Evolutionary conservation across 1,139 yeast species (phyloP).

Genomic region (Insectozyma bohioensis): DNA sequence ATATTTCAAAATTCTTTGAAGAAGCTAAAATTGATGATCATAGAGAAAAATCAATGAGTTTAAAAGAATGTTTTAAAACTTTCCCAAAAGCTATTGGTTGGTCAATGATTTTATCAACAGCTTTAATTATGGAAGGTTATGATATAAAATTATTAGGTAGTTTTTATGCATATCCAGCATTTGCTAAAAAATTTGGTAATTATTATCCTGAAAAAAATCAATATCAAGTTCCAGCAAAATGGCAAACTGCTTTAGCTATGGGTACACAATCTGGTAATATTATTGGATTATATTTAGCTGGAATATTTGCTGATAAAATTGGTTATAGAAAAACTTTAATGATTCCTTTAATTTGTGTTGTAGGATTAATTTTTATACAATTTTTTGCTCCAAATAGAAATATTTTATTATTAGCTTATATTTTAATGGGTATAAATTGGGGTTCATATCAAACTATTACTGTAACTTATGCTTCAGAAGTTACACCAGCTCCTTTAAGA

Average conservation of each 20-base stretch:
- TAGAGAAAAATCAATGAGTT: neutral
- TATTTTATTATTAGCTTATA: conserved; percentile 44
- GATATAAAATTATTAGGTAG: conserved; percentile 36
- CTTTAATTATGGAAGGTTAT: conserved; percentile 46
- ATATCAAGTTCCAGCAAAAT: conserved; percentile 41
- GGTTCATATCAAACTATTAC: conserved; percentile 51
- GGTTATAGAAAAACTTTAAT: conserved; percentile 49
- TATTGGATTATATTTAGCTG: conserved; percentile 44
- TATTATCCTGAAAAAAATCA: conserved; percentile 22
- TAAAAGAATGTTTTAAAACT: neutral
- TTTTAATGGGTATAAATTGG: conserved; percentile 51
- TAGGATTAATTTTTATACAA: conserved; percentile 45
- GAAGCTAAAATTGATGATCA: neutral
- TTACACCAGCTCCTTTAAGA: conserved; percentile 48
- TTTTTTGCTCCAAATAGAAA: conserved; percentile 43
- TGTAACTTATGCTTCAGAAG: conserved; percentile 53
- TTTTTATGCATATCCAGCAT: conserved; percentile 39
- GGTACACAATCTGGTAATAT: conserved; percentile 44
- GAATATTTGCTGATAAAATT: conserved; percentile 41
- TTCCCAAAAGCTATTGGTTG: conserved; percentile 1
- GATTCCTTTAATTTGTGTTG: conserved; percentile 29
- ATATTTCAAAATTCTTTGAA: conserved; percentile 35
- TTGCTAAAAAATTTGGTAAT: conserved; percentile 33
- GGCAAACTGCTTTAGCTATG: conserved; percentile 50
- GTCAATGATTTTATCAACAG: conserved; percentile 19